A percentile compares a stretch with the other conserved stretches of the same genome.
Evolutionary conservation across 345 rosid species (phyloP).

Genomic region (Gossypium sturtianum): DNA sequence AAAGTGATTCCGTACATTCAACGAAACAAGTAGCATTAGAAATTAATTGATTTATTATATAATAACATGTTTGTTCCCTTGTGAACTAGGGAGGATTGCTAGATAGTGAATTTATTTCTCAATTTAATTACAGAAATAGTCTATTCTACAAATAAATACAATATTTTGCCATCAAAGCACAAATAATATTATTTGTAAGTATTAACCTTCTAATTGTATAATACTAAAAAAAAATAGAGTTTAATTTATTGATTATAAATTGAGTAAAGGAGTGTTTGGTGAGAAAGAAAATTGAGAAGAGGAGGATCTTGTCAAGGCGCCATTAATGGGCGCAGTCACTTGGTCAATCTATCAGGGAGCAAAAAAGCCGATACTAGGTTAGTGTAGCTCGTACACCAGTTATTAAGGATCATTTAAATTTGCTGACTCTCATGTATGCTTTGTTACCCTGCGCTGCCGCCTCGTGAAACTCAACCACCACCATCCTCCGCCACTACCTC

Average conservation of each 20-base stretch:
- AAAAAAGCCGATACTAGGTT: constrained; percentile 15
- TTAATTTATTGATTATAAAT: too few species aligned
- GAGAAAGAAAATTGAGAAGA: neutral
- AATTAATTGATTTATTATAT: neutral
- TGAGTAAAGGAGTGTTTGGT: neutral
- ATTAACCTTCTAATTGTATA: too few species aligned
- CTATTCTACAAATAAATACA: too few species aligned
- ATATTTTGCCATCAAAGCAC: too few species aligned
- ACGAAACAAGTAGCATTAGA: neutral
- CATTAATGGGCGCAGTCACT: constrained; percentile 27
- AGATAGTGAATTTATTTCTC: too few species aligned
- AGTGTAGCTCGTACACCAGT: neutral
- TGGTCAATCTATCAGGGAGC: constrained; percentile 24
- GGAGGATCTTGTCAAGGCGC: constrained; percentile 6
- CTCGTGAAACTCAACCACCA: constrained; percentile 5
- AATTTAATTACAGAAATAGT: too few species aligned
- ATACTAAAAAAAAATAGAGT: too few species aligned
- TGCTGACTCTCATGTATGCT: constrained; percentile 18
- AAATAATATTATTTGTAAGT: too few species aligned
- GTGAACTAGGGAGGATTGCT: neutral
- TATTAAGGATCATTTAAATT: neutral
- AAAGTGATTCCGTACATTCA: neutral
- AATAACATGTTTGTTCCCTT: too few species aligned
- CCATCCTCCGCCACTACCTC: neutral
- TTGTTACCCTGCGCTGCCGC: neutral